Evolutionary conservation across 129 eudicot species (phyloP).

Genomic region (Centella asiatica): DNA sequence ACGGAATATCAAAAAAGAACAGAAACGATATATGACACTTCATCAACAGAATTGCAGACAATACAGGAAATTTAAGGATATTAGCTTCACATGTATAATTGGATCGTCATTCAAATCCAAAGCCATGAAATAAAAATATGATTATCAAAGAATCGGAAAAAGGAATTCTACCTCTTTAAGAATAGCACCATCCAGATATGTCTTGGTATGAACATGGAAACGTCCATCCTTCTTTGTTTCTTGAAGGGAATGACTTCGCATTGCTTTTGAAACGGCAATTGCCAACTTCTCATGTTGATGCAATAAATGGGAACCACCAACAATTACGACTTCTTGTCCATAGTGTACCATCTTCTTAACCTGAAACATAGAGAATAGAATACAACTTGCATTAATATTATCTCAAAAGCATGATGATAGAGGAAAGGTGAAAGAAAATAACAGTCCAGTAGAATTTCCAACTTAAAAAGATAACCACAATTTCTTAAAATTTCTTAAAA

Average conservation of each 20-base stretch:
- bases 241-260: conserved; percentile 87
- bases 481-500: too few species aligned
- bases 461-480: too few species aligned
- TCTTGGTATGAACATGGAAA: conserved; percentile 92
- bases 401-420: not conserved
- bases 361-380: conserved; percentile 32
- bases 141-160: not conserved
- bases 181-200: conserved; percentile 94
- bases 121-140: not conserved
- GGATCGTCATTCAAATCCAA: not conserved
- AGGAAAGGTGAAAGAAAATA: not conserved
- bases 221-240: conserved; percentile 98
- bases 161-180: conserved; percentile 63
- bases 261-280: conserved; percentile 94
- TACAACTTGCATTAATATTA: not conserved
- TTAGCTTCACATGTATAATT: too few species aligned
- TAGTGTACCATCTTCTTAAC: conserved; percentile 81
- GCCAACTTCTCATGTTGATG: conserved; percentile 94
- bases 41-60: too few species aligned
- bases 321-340: conserved; percentile 87
- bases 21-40: too few species aligned
- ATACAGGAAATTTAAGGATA: too few species aligned
- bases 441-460: not conserved
- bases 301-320: conserved; percentile 84
- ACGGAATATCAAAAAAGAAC: too few species aligned